Conservation (phyloP, 371 early-diverging fungal genomes). For the Rhizopus sp. region DNA sequence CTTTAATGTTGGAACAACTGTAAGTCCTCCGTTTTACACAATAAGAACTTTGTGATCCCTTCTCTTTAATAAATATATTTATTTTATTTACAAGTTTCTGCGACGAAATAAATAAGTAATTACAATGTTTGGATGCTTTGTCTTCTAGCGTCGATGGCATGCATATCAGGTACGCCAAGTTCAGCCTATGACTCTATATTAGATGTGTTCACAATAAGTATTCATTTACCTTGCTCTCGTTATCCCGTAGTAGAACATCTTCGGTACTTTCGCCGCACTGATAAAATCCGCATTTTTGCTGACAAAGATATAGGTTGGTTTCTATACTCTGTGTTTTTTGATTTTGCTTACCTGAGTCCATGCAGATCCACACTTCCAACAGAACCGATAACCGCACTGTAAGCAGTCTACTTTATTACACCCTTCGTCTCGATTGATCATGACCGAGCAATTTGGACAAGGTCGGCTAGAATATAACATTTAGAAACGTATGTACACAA, state of each 20-base stretch:
- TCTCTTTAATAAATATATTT: no score
- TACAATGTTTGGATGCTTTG: slow-evolving; percentile 3
- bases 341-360: slow-evolving; percentile 38
- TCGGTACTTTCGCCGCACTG: slow-evolving; percentile 30
- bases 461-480: slow-evolving; percentile 41
- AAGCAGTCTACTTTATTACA: slow-evolving; percentile 80
- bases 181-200: slow-evolving; percentile 29
- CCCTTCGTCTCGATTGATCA: slow-evolving; percentile 79
- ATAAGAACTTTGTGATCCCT: no score
- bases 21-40: no score
- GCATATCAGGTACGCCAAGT: slow-evolving; percentile 47
- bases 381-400: slow-evolving; percentile 71
- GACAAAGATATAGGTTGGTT: not conserved
- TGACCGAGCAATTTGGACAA: slow-evolving; percentile 73
- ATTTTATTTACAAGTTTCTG: no score
- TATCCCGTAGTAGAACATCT: not conserved
- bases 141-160: slow-evolving; percentile 31
- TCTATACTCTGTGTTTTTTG: not conserved
- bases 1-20: no score
- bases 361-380: slow-evolving; percentile 59
- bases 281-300: slow-evolving; percentile 44
- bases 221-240: slow-evolving; percentile 4
- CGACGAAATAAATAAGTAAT: no score
- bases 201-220: not conserved
- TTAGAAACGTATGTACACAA: not conserved